Conservation (phyloP, 2,329 filamentous ascomycete genomes). For the Cordyceps javanica region DNA sequence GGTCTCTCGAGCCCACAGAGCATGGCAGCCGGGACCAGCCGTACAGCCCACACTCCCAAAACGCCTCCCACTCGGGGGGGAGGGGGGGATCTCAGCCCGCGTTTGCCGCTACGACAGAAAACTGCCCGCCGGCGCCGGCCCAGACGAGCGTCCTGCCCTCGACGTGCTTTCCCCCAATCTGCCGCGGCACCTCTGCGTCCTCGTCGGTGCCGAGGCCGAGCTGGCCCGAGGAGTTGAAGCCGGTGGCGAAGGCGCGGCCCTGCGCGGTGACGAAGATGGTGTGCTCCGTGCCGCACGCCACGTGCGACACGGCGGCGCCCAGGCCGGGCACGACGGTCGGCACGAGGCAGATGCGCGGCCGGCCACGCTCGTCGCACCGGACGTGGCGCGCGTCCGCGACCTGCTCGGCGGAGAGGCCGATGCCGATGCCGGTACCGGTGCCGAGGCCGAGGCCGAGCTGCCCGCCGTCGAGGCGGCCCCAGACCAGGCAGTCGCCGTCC, state of each 20-base stretch:
- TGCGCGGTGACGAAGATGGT: slow-evolving; percentile 58
- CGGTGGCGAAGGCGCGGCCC: slow-evolving; percentile 64
- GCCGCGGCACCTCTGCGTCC: slow-evolving; percentile 63
- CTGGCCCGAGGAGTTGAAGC: slow-evolving; percentile 65
- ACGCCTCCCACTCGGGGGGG: not conserved
- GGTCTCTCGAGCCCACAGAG: too few species aligned
- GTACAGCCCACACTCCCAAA: too few species aligned
- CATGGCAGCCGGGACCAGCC: too few species aligned
- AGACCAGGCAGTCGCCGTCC: slow-evolving; percentile 44
- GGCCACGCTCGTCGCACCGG: slow-evolving; percentile 48
- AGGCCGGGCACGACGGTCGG: slow-evolving; percentile 51
- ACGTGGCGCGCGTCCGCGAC: slow-evolving; percentile 41
- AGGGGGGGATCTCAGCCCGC: not conserved
- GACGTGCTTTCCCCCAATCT: slow-evolving; percentile 73
- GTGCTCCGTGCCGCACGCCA: slow-evolving; percentile 59
- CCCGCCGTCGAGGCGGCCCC: slow-evolving; percentile 48
- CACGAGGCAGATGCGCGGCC: slow-evolving; percentile 44
- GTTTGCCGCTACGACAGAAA: slow-evolving; percentile 49
- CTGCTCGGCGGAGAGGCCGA: slow-evolving; percentile 42
- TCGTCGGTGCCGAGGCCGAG: slow-evolving; percentile 64
- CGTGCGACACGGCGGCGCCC: slow-evolving; percentile 34
- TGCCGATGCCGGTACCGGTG: slow-evolving; percentile 43
- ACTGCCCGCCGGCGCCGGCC: slow-evolving; percentile 73
- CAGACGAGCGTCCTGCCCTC: slow-evolving; percentile 60
- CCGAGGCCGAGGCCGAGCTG: slow-evolving; percentile 43